Percentiles rank a stretch among this genome's conserved stretches.
Evolutionary conservation across 2,329 filamentous ascomycete species (phyloP).

Genomic region (Cordyceps militaris): DNA sequence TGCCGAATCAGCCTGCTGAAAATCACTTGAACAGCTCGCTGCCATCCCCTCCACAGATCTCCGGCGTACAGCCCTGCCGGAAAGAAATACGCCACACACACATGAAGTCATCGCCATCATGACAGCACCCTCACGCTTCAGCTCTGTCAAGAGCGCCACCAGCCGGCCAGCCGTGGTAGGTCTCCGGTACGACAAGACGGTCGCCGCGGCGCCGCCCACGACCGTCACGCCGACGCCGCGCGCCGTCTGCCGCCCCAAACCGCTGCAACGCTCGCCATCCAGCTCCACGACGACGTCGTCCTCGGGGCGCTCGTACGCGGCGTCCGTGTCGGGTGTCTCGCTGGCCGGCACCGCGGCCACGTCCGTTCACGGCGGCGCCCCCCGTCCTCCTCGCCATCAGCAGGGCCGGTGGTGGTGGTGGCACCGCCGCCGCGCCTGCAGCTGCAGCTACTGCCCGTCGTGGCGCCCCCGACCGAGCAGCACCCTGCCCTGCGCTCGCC

Average conservation of each 20-base stretch:
- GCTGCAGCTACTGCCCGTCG: constrained; percentile 18
- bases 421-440: constrained; percentile 17
- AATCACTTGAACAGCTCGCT: no score
- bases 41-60: not conserved
- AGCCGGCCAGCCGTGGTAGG: constrained; percentile 30
- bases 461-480: constrained; percentile 42
- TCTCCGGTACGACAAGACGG: constrained; percentile 55
- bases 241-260: constrained; percentile 11
- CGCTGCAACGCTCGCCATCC: constrained; percentile 13
- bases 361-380: not conserved
- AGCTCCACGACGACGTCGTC: constrained; percentile 20
- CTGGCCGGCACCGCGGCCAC: constrained; percentile 13
- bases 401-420: constrained; percentile 25
- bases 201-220: constrained; percentile 49
- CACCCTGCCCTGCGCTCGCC: constrained; percentile 43
- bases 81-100: not conserved
- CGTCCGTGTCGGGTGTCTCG: constrained; percentile 12
- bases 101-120: not conserved
- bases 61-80: not conserved
- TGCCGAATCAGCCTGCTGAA: not conserved
- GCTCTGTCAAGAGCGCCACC: not conserved
- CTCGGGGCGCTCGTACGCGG: constrained; percentile 18
- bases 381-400: not conserved
- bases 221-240: constrained; percentile 24
- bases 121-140: constrained; percentile 2